Conservation (phyloP, 2,329 filamentous ascomycete species). For the Podosphaera fusca region DNA sequence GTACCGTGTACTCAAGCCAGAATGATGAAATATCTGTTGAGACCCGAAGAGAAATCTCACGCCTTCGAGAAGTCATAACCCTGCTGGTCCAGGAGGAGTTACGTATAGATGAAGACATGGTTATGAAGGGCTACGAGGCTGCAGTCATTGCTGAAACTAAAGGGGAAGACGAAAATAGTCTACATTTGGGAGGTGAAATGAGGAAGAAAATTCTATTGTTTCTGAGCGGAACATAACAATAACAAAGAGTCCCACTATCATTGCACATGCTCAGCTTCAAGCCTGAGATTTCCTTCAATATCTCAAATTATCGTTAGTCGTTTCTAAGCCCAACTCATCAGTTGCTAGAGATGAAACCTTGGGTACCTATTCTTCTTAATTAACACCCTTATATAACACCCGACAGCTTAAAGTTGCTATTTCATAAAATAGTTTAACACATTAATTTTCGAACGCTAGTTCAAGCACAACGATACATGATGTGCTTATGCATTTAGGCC, state of each 20-base stretch:
- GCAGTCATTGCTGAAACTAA: constrained; percentile 50
- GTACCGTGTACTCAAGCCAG: constrained; percentile 79
- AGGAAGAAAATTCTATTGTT: constrained; percentile 15
- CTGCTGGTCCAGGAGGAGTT: constrained; percentile 64
- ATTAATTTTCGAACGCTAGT: neutral
- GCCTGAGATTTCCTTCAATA: no score
- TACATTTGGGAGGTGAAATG: constrained; percentile 30
- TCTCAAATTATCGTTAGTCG: no score
- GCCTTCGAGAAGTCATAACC: constrained; percentile 59
- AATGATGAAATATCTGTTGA: constrained; percentile 63
- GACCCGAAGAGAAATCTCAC: constrained; percentile 70
- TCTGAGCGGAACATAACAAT: constrained; percentile 2
- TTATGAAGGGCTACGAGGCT: constrained; percentile 60
- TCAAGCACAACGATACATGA: neutral
- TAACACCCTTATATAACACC: neutral
- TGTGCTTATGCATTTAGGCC: neutral
- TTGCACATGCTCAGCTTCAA: no score
- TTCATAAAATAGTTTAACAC: neutral
- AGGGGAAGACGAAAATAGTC: constrained; percentile 28
- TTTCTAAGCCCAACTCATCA: no score
- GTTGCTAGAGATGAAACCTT: no score
- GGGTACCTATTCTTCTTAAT: neutral
- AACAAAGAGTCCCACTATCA: no score
- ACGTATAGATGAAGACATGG: constrained; percentile 73
- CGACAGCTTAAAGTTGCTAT: neutral